Evolutionary conservation across 2,329 filamentous ascomycete species (phyloP).

Genomic region (Epichloe festucae): DNA sequence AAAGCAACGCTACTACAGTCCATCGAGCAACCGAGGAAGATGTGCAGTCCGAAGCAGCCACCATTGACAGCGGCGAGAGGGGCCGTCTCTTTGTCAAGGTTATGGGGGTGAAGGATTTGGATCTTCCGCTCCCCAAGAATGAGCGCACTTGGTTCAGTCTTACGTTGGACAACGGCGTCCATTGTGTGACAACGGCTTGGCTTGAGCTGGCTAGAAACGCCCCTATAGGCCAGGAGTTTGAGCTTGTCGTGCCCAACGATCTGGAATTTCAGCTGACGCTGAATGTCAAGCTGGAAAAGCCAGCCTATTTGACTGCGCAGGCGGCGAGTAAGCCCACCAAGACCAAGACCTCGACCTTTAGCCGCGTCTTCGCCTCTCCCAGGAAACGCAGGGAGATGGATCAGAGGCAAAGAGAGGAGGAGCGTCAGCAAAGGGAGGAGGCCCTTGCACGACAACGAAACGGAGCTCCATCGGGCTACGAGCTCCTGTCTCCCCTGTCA

Average conservation of each 20-base stretch:
- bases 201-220: slow-evolving; percentile 83
- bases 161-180: slow-evolving; percentile 93
- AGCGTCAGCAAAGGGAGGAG: slow-evolving; percentile 53
- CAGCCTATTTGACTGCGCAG: slow-evolving; percentile 43
- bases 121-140: slow-evolving; percentile 78
- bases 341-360: slow-evolving; percentile 77
- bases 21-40: slow-evolving; percentile 60
- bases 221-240: slow-evolving; percentile 95
- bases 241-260: slow-evolving; percentile 91
- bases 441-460: slow-evolving; percentile 49
- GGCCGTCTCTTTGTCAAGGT: slow-evolving; percentile 95
- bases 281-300: slow-evolving; percentile 85
- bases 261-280: slow-evolving; percentile 97
- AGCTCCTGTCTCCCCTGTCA: slow-evolving; percentile 73
- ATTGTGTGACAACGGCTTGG: slow-evolving; percentile 95
- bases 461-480: slow-evolving; percentile 62
- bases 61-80: slow-evolving; percentile 72
- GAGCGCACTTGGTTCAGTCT: slow-evolving; percentile 91
- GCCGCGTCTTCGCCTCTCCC: slow-evolving; percentile 82
- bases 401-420: slow-evolving; percentile 68
- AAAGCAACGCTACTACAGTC: slow-evolving; percentile 60
- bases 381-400: slow-evolving; percentile 96
- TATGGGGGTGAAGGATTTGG: slow-evolving; percentile 92
- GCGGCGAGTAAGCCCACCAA: slow-evolving; percentile 47
- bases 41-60: slow-evolving; percentile 37